phyloP scores from a whole-genome alignment of 2,329 filamentous ascomycete genomes.

The Epicoccum sorghinum region DNA sequence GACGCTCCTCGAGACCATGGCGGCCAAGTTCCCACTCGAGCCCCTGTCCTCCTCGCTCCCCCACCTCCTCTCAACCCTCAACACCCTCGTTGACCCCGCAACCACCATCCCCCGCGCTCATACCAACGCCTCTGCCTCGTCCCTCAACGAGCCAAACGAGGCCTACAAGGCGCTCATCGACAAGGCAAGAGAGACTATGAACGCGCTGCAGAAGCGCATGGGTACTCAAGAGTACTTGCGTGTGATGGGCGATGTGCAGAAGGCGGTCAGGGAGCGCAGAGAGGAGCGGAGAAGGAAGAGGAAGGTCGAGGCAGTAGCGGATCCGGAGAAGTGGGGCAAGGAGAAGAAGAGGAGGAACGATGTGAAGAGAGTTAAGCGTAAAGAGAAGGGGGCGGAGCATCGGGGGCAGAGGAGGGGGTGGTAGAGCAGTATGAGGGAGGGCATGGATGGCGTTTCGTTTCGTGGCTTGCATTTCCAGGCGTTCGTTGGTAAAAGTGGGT shows the following conservation, averaged over 20 bases:
- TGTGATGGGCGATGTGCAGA: constrained; percentile 73
- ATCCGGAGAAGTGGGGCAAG: constrained; percentile 76
- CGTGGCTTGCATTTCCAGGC: not conserved
- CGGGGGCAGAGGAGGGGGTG: constrained; percentile 74
- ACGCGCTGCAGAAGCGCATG: constrained; percentile 81
- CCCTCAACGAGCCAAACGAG: constrained; percentile 55
- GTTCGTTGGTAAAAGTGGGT: not conserved
- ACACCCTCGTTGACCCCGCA: constrained; percentile 81
- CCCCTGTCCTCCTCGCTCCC: constrained; percentile 69
- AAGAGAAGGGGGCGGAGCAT: constrained; percentile 76
- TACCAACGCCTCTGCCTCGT: constrained; percentile 65
- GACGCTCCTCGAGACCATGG: constrained; percentile 73
- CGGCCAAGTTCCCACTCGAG: constrained; percentile 63
- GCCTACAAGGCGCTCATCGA: constrained; percentile 73
- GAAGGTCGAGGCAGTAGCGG: constrained; percentile 82
- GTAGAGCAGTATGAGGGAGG: constrained; percentile 44
- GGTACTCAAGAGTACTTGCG: constrained; percentile 81
- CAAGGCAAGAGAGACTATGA: constrained; percentile 78
- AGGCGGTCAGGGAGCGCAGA: constrained; percentile 72
- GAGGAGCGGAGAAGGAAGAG: constrained; percentile 81
- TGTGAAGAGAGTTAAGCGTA: constrained; percentile 60
- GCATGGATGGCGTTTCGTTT: not conserved
- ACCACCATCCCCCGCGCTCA: constrained; percentile 72
- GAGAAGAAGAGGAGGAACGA: constrained; percentile 79
- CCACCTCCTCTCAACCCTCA: constrained; percentile 70